Conservation (phyloP, 495 filamentous ascomycete genomes). For the Lindgomyces ingoldianus region DNA sequence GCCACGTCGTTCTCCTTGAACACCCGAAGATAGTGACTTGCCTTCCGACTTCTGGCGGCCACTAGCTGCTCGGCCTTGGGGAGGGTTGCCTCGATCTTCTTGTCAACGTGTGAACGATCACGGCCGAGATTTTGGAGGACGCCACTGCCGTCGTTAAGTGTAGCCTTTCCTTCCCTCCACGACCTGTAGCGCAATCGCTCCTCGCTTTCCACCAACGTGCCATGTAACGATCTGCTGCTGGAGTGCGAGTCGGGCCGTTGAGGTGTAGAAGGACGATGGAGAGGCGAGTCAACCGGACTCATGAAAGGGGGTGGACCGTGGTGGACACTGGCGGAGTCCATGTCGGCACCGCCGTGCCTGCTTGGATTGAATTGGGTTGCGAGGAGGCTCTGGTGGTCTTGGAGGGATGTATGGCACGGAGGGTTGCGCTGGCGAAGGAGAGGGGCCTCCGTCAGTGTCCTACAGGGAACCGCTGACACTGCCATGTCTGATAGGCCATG, state of each 20-base stretch:
- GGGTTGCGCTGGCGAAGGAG: constrained; percentile 22
- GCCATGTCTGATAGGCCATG: constrained; percentile 18
- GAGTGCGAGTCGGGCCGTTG: constrained; percentile 6
- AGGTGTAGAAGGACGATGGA: constrained; percentile 33
- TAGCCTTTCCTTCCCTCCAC: constrained; percentile 47
- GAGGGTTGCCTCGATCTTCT: constrained; percentile 79
- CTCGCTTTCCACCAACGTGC: constrained; percentile 22
- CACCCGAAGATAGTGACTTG: constrained; percentile 85
- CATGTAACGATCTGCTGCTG: neutral
- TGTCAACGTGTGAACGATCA: constrained; percentile 61
- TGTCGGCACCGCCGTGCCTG: neutral
- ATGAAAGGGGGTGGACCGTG: constrained; percentile 38
- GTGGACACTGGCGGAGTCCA: constrained; percentile 13
- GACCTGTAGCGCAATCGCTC: constrained; percentile 43
- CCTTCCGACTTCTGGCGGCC: constrained; percentile 84
- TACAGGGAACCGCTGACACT: constrained; percentile 41
- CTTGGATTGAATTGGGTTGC: constrained; percentile 26
- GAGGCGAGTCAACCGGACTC: constrained; percentile 39
- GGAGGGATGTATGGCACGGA: constrained; percentile 1
- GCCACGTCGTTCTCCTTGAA: constrained; percentile 84
- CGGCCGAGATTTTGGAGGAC: constrained; percentile 18
- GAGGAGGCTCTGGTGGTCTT: constrained; percentile 26
- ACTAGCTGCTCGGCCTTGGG: constrained; percentile 65
- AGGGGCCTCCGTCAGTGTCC: constrained; percentile 22
- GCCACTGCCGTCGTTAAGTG: constrained; percentile 20